Evolutionary conservation across 2,329 filamentous ascomycete genomes (phyloP).

Genomic region (Colletotrichum cuscutae): DNA sequence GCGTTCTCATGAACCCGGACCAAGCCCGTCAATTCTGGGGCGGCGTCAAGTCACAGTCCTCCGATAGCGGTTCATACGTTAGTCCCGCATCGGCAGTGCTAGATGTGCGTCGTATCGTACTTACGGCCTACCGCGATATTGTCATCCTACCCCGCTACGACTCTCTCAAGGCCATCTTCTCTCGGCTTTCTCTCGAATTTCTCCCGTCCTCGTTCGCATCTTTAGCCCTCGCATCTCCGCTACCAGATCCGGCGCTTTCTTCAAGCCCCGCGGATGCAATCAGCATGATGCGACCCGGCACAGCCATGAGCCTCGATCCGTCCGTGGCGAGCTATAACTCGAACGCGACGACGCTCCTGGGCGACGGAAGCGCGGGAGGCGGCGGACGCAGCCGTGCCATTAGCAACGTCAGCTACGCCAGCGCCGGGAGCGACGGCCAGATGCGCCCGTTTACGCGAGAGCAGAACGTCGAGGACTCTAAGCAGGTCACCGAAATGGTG

Average conservation of each 20-base stretch:
- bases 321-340: slow-evolving; percentile 83
- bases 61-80: slow-evolving; percentile 51
- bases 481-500: slow-evolving; percentile 92
- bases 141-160: slow-evolving; percentile 92
- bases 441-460: slow-evolving; percentile 66
- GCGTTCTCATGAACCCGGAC: slow-evolving; percentile 79
- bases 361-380: slow-evolving; percentile 64
- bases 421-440: slow-evolving; percentile 58
- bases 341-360: slow-evolving; percentile 82
- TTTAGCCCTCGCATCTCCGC: slow-evolving; percentile 65
- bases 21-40: slow-evolving; percentile 94
- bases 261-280: slow-evolving; percentile 56
- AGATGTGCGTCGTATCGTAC: slow-evolving; percentile 88
- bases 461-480: slow-evolving; percentile 73
- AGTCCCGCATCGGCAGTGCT: slow-evolving; percentile 67
- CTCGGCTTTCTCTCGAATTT: slow-evolving; percentile 86
- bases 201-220: slow-evolving; percentile 64
- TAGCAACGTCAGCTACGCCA: slow-evolving; percentile 81
- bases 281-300: slow-evolving; percentile 71
- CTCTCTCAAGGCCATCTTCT: slow-evolving; percentile 88
- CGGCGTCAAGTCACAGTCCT: slow-evolving; percentile 62
- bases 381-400: slow-evolving; percentile 81
- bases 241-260: slow-evolving; percentile 58
- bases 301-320: slow-evolving; percentile 79
- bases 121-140: slow-evolving; percentile 88